A percentile compares a stretch with the other conserved stretches of the same genome.
Conservation (phyloP, 176 grass and related monocot genomes). For the Saccharum spontaneum region DNA sequence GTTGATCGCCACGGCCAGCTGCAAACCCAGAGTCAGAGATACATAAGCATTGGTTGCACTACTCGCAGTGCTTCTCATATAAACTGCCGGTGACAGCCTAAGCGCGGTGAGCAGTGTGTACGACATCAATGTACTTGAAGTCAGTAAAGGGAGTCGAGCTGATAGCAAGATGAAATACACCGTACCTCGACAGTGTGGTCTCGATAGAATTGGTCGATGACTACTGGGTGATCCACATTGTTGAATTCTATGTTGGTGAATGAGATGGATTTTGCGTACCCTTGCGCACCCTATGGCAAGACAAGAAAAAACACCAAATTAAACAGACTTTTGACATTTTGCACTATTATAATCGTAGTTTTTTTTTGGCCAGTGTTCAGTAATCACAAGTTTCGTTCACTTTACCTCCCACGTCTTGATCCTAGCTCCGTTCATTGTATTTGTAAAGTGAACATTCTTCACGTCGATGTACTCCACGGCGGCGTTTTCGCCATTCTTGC, state of each 20-base stretch:
- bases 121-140: too few species aligned
- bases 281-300: constrained; percentile 12
- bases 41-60: not conserved
- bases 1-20: constrained; percentile 28
- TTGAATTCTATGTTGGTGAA: constrained; percentile 40
- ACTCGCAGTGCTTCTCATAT: not conserved
- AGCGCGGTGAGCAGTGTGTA: not conserved
- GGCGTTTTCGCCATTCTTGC: not conserved
- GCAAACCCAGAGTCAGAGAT: not conserved
- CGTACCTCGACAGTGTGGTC: not conserved
- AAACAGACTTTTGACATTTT: not conserved
- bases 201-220: constrained; percentile 52
- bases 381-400: not conserved
- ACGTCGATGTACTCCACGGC: constrained; percentile 54
- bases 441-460: constrained; percentile 34
- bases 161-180: not conserved
- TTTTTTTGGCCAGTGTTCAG: not conserved
- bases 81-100: too few species aligned
- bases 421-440: constrained; percentile 46
- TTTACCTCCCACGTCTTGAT: constrained; percentile 64
- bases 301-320: not conserved
- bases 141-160: not conserved
- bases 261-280: constrained; percentile 33
- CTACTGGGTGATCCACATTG: constrained; percentile 34
- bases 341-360: too few species aligned